phyloP scores from a whole-genome alignment of 2,329 filamentous ascomycete species.

The Hymenoscyphus scutula region DNA sequence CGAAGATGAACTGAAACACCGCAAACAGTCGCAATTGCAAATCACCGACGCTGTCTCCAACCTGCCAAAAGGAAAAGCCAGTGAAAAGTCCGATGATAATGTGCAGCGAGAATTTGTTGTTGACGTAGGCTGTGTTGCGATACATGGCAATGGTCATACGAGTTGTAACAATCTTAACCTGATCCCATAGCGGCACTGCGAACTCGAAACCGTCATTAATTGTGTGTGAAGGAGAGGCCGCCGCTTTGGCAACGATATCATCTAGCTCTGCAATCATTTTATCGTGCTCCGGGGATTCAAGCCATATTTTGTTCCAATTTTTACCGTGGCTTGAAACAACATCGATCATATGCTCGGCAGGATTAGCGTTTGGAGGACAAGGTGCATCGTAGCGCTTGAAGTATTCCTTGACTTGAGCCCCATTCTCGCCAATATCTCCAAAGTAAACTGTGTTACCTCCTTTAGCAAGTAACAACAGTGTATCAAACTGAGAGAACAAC shows the following conservation, averaged over 20 bases:
- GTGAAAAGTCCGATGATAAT: conserved; percentile 76
- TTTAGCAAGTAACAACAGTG: conserved; percentile 58
- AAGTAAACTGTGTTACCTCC: conserved; percentile 66
- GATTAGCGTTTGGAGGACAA: conserved; percentile 65
- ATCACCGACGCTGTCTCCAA: conserved; percentile 62
- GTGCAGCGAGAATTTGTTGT: conserved; percentile 71
- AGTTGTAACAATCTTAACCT: conserved; percentile 65
- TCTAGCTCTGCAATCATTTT: too few species aligned
- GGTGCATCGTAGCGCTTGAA: conserved; percentile 63
- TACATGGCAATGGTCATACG: conserved; percentile 71
- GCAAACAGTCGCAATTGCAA: conserved; percentile 63
- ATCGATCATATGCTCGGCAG: conserved; percentile 65
- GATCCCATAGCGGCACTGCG: conserved; percentile 60
- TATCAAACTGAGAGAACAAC: conserved; percentile 53
- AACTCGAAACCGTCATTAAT: conserved; percentile 53
- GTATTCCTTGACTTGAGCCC: conserved; percentile 49
- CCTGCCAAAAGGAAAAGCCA: conserved; percentile 73
- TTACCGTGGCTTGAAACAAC: conserved; percentile 48
- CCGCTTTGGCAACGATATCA: too few species aligned
- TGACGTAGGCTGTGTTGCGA: conserved; percentile 73
- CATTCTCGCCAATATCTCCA: conserved; percentile 52
- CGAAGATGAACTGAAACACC: conserved; percentile 58
- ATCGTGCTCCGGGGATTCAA: conserved; percentile 59
- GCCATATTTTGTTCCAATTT: conserved; percentile 76
- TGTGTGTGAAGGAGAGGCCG: too few species aligned